Percentiles rank a stretch among this genome's conserved stretches.
Conservation (phyloP, 148 eudicot species). For the Drosera capensis region DNA sequence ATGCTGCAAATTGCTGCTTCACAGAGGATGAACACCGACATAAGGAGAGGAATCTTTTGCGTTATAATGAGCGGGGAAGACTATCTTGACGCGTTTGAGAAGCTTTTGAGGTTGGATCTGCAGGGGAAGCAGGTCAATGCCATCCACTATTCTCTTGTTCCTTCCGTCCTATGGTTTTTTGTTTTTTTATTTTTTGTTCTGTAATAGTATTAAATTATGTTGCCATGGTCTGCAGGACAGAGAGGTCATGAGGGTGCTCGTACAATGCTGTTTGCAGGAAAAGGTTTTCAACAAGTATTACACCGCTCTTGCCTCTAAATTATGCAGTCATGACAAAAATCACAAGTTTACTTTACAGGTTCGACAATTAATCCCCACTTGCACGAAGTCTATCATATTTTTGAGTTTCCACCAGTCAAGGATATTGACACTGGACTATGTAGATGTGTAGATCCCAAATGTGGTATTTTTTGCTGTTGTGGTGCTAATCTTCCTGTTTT, state of each 20-base stretch:
- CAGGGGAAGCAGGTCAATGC: slow-evolving; percentile 82
- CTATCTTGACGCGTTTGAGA: slow-evolving; percentile 85
- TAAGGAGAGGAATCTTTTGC: slow-evolving; percentile 86
- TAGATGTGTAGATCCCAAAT: too few relatives aligned
- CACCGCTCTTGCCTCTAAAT: slow-evolving; percentile 58
- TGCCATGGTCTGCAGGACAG: slow-evolving; percentile 50
- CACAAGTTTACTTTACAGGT: slow-evolving; percentile 89
- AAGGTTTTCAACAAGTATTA: slow-evolving; percentile 79
- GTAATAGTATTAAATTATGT: too few relatives aligned
- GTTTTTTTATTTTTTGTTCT: neutral
- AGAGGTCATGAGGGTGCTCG: slow-evolving; percentile 80
- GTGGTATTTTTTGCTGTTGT: too few relatives aligned
- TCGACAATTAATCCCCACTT: too few relatives aligned
- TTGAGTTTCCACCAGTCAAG: too few relatives aligned
- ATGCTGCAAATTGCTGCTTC: slow-evolving; percentile 73
- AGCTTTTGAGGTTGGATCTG: slow-evolving; percentile 69
- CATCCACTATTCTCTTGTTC: slow-evolving; percentile 1
- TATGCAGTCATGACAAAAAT: slow-evolving; percentile 87
- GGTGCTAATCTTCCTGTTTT: neutral
- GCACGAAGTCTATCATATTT: too few relatives aligned
- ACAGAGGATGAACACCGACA: slow-evolving; percentile 89
- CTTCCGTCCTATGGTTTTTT: neutral
- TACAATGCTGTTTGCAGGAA: slow-evolving; percentile 92
- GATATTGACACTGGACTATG: too few relatives aligned
- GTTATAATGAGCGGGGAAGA: slow-evolving; percentile 94